These are phyloP conservation scores for Reticulascus tulasneorum DNA, from an alignment of 2,329 filamentous ascomycete genomes.

Conservation along the genomic window DNA sequence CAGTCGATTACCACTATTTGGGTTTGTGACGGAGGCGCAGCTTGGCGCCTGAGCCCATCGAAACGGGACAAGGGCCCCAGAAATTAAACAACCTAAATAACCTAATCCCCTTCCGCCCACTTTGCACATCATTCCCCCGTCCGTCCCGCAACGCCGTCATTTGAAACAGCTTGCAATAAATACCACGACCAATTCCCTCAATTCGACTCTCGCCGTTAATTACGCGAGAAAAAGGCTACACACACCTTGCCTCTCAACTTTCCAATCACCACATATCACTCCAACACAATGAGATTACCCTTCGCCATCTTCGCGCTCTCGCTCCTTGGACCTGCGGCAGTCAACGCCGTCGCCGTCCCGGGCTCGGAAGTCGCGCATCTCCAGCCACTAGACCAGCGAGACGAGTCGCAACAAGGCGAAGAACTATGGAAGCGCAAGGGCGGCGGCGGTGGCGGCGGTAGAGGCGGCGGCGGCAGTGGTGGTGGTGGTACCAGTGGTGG, in stretches of 20 bases:
- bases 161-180: background rate
- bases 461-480: slow-evolving; percentile 30
- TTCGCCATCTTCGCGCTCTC: slow-evolving; percentile 23
- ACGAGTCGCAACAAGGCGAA: slow-evolving; percentile 20
- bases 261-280: background rate
- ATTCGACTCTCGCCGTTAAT: background rate
- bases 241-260: no score
- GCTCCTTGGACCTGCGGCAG: slow-evolving; percentile 19
- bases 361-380: slow-evolving; percentile 8
- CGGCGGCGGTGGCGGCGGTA: slow-evolving; percentile 51
- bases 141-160: background rate
- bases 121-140: background rate
- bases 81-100: no score
- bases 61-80: no score
- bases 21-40: no score
- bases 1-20: no score
- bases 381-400: slow-evolving; percentile 14
- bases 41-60: no score
- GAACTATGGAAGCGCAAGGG: slow-evolving; percentile 59
- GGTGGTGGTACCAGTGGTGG: slow-evolving; percentile 20
- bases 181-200: background rate
- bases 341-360: slow-evolving; percentile 17
- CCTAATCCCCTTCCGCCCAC: background rate
- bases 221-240: background rate
- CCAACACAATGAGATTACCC: slow-evolving; percentile 26